Conservation (phyloP, 2,329 filamentous ascomycete genomes). For the Trichophyton mentagrophytes region DNA sequence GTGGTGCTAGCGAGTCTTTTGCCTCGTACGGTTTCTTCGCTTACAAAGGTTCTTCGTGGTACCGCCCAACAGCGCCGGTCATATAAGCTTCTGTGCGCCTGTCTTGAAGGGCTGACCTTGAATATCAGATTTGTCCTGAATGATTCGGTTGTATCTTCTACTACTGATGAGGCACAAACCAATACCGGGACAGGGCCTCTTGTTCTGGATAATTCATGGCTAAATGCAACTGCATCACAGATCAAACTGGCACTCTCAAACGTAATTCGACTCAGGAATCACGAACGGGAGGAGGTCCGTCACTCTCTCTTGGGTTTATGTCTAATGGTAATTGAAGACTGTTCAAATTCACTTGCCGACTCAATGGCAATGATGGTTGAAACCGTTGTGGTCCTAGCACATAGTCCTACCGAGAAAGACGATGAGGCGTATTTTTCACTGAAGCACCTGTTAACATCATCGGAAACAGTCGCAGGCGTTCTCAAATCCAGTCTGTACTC, state of each 20-base stretch:
- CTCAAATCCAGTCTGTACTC: constrained; percentile 61
- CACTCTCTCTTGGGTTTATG: constrained; percentile 58
- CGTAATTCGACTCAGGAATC: constrained; percentile 60
- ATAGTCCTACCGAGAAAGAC: constrained; percentile 35
- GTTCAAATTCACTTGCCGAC: constrained; percentile 56
- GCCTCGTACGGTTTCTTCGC: constrained; percentile 70
- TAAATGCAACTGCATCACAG: constrained; percentile 66
- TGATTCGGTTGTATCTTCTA: constrained; percentile 27
- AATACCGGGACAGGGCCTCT: constrained; percentile 25
- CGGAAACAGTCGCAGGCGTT: constrained; percentile 47
- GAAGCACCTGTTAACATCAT: constrained; percentile 49
- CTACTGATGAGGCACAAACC: constrained; percentile 13
- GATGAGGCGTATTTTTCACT: constrained; percentile 34
- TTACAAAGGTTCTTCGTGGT: constrained; percentile 62
- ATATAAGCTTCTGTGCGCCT: constrained; percentile 51
- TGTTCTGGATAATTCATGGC: constrained; percentile 48
- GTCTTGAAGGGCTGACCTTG: constrained; percentile 45
- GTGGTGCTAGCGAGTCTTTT: constrained; percentile 74
- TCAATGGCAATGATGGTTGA: constrained; percentile 64
- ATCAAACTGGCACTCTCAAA: constrained; percentile 71
- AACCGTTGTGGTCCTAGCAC: constrained; percentile 58
- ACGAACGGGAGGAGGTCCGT: constrained; percentile 57
- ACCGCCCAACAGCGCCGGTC: constrained; percentile 49
- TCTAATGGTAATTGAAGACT: constrained; percentile 63
- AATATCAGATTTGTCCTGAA: constrained; percentile 36